Percentiles rank a stretch among this genome's conserved stretches.
phyloP scores from a whole-genome alignment of 148 eudicot species.

The Pouteria glomerata region DNA sequence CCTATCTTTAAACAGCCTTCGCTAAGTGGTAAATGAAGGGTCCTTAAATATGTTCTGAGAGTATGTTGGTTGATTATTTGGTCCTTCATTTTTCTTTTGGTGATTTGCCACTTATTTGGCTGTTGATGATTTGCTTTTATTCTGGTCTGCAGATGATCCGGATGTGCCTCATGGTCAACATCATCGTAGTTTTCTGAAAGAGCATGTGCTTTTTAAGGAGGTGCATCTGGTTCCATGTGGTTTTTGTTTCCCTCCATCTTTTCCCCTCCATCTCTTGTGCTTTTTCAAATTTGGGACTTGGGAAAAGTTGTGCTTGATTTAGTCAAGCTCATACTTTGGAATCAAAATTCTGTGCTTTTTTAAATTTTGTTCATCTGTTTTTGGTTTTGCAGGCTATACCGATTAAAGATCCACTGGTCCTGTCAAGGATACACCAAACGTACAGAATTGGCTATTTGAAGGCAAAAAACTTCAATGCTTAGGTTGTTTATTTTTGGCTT shows the following conservation, averaged over 20 bases:
- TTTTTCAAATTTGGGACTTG: neutral
- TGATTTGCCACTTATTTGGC: neutral
- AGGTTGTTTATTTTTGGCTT: constrained; percentile 11
- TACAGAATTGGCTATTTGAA: constrained; percentile 85
- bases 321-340: neutral
- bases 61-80: neutral
- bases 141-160: constrained; percentile 70
- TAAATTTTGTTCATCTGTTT: neutral
- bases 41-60: neutral
- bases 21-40: neutral
- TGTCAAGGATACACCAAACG: constrained; percentile 94
- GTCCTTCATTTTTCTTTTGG: neutral
- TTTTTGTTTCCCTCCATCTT: constrained; percentile 2
- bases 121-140: constrained; percentile 2
- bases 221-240: constrained; percentile 22
- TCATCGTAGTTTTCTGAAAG: constrained; percentile 75
- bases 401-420: constrained; percentile 68
- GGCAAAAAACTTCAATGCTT: constrained; percentile 31
- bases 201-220: constrained; percentile 94
- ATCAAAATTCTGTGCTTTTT: neutral
- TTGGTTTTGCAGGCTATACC: constrained; percentile 63
- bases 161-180: constrained; percentile 49
- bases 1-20: neutral
- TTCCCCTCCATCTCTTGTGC: neutral
- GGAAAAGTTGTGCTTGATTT: neutral